Evolutionary conservation across 352 stramenopile genomes (phyloP), one percentile per base, ranked within the genome.

Genomic region (Phytophthora vignae): DNA sequence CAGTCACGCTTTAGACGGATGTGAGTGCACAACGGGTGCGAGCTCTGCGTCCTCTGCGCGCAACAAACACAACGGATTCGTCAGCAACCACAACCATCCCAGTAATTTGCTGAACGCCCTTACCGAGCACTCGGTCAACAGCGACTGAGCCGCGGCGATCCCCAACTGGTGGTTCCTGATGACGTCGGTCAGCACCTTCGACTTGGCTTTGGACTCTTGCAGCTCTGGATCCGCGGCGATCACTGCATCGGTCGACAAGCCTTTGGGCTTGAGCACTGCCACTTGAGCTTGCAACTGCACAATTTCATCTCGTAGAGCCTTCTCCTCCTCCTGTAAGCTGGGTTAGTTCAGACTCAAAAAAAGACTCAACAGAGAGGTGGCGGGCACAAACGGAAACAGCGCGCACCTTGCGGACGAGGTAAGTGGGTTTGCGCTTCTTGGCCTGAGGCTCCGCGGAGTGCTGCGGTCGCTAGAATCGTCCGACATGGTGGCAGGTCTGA

Each of bases 1-100:
- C 44, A 69, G 40, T 82, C 55, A 1, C 55, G 66, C 9, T 49
- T 54, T 1, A 84, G 58, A 6, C 55, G 66, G 49, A 84, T 81
- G 33, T 54, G 61, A 2, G 64, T 60, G 42, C 69, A 69, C 27
- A 84, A 36, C 27, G 77, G 71, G 25, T 74, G 55, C 5, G 54
- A 68, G 9, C 36, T 27, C 29, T 76, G 67, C 44, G 66, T 64
- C 22, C 58, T 64, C 72, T 69, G 55, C 17, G 22, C 33, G 56
- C 3, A 61, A 42, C 19, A 48, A 29, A 36, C 36, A 10, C 40
- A 21, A 48, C 7, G 50, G 57, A 9, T 36, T 21, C 27, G 53
- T 22, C 38, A 61, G 29, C 11, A 52, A 29, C 46, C n/a, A 22
- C 42, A 59, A 1, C 21, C 25, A 63, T 2, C 49, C 44, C 33